phyloP scores from a whole-genome alignment of 495 filamentous ascomycete species.

The Bathelium albidoporum region DNA sequence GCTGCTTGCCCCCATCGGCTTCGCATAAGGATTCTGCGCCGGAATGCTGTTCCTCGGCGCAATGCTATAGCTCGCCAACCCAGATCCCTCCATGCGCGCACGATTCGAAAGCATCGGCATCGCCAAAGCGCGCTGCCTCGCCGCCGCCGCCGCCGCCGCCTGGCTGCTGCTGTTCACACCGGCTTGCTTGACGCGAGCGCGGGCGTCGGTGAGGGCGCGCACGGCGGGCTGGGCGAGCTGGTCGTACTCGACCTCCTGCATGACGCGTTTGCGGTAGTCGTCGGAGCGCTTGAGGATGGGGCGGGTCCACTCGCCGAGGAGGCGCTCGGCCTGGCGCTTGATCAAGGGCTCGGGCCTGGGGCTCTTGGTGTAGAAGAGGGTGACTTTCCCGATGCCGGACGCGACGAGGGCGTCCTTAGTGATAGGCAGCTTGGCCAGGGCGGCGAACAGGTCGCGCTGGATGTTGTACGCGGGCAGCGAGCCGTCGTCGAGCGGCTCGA shows the following conservation, averaged over 20 bases:
- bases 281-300: slow-evolving; percentile 90
- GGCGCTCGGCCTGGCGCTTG: slow-evolving; percentile 83
- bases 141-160: slow-evolving; percentile 42
- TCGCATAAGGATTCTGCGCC: slow-evolving; percentile 41
- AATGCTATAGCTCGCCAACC: slow-evolving; percentile 65
- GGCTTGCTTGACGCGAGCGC: slow-evolving; percentile 10
- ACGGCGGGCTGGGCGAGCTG: slow-evolving; percentile 26
- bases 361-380: slow-evolving; percentile 92
- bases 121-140: slow-evolving; percentile 60
- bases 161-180: slow-evolving; percentile 11
- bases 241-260: slow-evolving; percentile 45
- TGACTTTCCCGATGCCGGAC: slow-evolving; percentile 89
- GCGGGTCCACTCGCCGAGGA: slow-evolving; percentile 89
- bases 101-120: slow-evolving; percentile 57
- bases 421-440: slow-evolving; percentile 69
- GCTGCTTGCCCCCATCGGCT: slow-evolving; percentile 61
- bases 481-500: slow-evolving; percentile 82
- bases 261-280: slow-evolving; percentile 74
- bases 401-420: slow-evolving; percentile 81
- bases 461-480: slow-evolving; percentile 92
- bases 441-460: slow-evolving; percentile 83
- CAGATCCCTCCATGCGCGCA: slow-evolving; percentile 55
- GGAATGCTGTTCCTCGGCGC: slow-evolving; percentile 55
- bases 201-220: neutral
- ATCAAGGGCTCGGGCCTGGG: slow-evolving; percentile 75